phyloP scores from a whole-genome alignment of 2,329 filamentous ascomycete genomes.

The Emergomyces pasteurianus region DNA sequence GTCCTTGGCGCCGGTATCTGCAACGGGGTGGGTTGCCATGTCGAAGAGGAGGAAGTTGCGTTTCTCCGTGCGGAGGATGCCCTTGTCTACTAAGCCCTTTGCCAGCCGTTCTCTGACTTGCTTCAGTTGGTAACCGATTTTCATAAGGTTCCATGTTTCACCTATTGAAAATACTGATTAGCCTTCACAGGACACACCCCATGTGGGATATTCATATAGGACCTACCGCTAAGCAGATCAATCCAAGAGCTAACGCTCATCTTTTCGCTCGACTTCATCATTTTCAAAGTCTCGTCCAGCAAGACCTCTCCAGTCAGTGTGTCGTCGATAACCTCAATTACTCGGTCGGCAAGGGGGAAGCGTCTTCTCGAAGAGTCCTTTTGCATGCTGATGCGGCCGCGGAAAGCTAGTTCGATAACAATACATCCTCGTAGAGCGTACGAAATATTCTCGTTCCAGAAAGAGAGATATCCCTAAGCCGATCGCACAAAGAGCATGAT shows the following conservation, averaged over 20 bases:
- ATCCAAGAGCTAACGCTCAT: constrained; percentile 99
- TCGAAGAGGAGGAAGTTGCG: constrained; percentile 99
- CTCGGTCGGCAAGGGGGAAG: constrained; percentile 81
- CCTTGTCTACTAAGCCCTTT: constrained; percentile 97
- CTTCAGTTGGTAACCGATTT: constrained; percentile 98
- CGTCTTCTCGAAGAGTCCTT: constrained; percentile 85
- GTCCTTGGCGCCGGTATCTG: constrained; percentile 92
- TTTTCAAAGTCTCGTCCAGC: constrained; percentile 93
- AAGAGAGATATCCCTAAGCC: constrained; percentile 82
- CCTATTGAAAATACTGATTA: constrained; percentile 42
- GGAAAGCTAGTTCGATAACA: constrained; percentile 91
- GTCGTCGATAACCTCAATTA: constrained; percentile 96
- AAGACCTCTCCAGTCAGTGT: constrained; percentile 93
- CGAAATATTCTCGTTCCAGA: constrained; percentile 99
- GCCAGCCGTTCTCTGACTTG: constrained; percentile 95
- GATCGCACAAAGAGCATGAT: not conserved
- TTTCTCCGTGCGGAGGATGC: constrained; percentile 95
- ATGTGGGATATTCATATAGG: constrained; percentile 3
- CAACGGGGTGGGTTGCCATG: constrained; percentile 97
- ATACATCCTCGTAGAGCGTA: constrained; percentile 97
- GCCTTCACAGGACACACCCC: not conserved
- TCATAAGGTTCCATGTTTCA: constrained; percentile 99
- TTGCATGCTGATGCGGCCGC: constrained; percentile 95
- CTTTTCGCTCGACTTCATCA: constrained; percentile 99
- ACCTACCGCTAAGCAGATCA: constrained; percentile 89